phyloP scores from a whole-genome alignment of 306 rosid species.

The Cucurbita moschata region DNA sequence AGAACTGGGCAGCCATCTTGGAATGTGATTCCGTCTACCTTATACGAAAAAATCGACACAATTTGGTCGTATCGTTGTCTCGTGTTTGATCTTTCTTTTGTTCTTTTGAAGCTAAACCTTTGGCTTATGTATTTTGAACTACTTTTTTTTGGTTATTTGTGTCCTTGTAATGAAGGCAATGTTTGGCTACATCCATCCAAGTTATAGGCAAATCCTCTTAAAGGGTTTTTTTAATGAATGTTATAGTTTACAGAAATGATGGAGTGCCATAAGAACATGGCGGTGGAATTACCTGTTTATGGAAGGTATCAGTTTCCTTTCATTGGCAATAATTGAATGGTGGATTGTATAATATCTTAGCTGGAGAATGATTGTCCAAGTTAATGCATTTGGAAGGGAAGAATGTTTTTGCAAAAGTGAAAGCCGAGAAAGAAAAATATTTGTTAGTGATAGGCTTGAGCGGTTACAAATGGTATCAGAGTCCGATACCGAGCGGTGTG shows the following conservation, averaged over 20 bases:
- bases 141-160: background rate
- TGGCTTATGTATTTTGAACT: conserved; percentile 1
- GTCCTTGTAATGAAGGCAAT: background rate
- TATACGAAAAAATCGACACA: conserved; percentile 16
- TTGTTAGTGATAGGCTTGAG: too few relatives aligned
- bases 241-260: background rate
- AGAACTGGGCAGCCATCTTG: conserved; percentile 13
- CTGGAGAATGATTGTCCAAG: background rate
- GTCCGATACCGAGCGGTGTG: too few relatives aligned
- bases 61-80: conserved; percentile 18
- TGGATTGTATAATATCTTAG: background rate
- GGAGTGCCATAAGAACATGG: background rate
- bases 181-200: too few relatives aligned
- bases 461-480: too few relatives aligned
- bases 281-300: background rate
- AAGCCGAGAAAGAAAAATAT: too few relatives aligned
- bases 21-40: conserved; percentile 17
- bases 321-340: background rate
- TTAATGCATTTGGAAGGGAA: too few relatives aligned
- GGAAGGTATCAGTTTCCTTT: background rate
- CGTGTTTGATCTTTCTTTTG: background rate
- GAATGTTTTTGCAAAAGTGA: too few relatives aligned
- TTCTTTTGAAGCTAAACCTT: background rate
- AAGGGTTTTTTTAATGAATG: background rate
- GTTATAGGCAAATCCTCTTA: background rate